These are phyloP conservation scores for Agaricus blazei DNA, from an alignment of 768 basidiomycete species.

Conservation along the genomic window DNA sequence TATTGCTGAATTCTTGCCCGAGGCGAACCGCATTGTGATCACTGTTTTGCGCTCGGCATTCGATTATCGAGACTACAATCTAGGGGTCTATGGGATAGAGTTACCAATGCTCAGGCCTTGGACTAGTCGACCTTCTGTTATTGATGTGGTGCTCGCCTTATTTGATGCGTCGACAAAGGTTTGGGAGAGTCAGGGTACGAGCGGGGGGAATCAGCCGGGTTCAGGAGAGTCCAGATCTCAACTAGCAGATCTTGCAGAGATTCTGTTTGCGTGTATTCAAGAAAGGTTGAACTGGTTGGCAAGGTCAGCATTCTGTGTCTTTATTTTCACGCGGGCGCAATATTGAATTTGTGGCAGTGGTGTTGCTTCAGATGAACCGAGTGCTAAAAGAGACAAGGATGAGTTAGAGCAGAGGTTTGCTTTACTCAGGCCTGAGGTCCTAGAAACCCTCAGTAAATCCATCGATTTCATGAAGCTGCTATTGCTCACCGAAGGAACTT, in stretches of 20 bases:
- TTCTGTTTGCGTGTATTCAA: slow-evolving; percentile 60
- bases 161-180: slow-evolving; percentile 60
- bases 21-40: slow-evolving; percentile 65
- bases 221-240: slow-evolving; percentile 42
- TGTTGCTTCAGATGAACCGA: slow-evolving; percentile 46
- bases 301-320: slow-evolving; percentile 33
- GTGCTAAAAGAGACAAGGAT: slow-evolving; percentile 48
- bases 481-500: background rate
- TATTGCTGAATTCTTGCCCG: slow-evolving; percentile 43
- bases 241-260: slow-evolving; percentile 58
- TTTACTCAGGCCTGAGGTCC: slow-evolving; percentile 66
- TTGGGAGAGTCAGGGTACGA: slow-evolving; percentile 32
- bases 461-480: background rate
- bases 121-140: slow-evolving; percentile 67
- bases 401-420: slow-evolving; percentile 65
- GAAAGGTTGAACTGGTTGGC: slow-evolving; percentile 68
- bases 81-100: slow-evolving; percentile 73
- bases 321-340: background rate
- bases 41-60: slow-evolving; percentile 67
- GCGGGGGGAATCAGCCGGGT: slow-evolving; percentile 16
- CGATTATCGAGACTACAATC: slow-evolving; percentile 69
- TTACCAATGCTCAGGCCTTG: slow-evolving; percentile 71
- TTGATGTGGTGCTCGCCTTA: slow-evolving; percentile 67
- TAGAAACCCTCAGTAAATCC: slow-evolving; percentile 74
- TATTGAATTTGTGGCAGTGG: background rate